A percentile compares a stretch with the other conserved stretches of the same genome.
phyloP scores from a whole-genome alignment of 2,329 filamentous ascomycete species.

The Podosphaera aphanis region DNA sequence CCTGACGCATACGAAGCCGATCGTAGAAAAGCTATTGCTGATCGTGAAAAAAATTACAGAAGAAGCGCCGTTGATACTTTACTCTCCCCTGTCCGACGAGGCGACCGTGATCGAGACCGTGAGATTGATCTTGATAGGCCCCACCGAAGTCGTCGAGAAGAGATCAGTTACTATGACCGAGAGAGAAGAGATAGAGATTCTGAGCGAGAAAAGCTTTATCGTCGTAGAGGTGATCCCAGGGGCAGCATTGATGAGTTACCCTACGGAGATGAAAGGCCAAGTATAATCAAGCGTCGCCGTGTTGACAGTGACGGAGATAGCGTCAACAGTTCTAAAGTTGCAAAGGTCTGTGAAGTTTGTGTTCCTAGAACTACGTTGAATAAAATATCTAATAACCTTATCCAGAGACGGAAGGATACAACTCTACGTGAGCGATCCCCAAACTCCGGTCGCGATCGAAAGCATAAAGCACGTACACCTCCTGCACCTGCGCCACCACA shows the following conservation, averaged over 20 bases:
- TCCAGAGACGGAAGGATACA: slow-evolving; percentile 34
- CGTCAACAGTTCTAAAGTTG: slow-evolving; percentile 31
- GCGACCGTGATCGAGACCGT: slow-evolving; percentile 16
- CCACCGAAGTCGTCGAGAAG: slow-evolving; percentile 32
- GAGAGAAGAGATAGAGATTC: slow-evolving; percentile 75
- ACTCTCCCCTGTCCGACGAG: slow-evolving; percentile 20
- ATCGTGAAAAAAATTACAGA: slow-evolving; percentile 80
- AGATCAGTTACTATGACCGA: slow-evolving; percentile 51
- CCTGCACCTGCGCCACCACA: slow-evolving; percentile 18
- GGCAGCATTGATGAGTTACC: slow-evolving; percentile 71
- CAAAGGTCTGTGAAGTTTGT: slow-evolving; percentile 27
- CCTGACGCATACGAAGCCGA: slow-evolving; percentile 88
- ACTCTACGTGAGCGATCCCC: slow-evolving; percentile 35
- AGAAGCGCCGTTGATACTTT: slow-evolving; percentile 49
- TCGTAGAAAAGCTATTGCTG: slow-evolving; percentile 74
- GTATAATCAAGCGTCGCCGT: slow-evolving; percentile 46
- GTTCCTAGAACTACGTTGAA: neutral
- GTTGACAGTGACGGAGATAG: slow-evolving; percentile 54
- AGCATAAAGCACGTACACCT: slow-evolving; percentile 33
- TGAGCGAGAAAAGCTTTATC: slow-evolving; percentile 70
- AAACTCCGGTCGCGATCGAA: slow-evolving; percentile 26
- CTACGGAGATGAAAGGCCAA: slow-evolving; percentile 55
- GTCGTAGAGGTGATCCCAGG: slow-evolving; percentile 53
- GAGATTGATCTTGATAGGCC: slow-evolving; percentile 18
- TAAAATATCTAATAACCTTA: slow-evolving; percentile 4